Percentiles rank a stretch among this genome's conserved stretches.
Conservation (phyloP, 177 flowering plant species). For the Tripterygium wilfordii region DNA sequence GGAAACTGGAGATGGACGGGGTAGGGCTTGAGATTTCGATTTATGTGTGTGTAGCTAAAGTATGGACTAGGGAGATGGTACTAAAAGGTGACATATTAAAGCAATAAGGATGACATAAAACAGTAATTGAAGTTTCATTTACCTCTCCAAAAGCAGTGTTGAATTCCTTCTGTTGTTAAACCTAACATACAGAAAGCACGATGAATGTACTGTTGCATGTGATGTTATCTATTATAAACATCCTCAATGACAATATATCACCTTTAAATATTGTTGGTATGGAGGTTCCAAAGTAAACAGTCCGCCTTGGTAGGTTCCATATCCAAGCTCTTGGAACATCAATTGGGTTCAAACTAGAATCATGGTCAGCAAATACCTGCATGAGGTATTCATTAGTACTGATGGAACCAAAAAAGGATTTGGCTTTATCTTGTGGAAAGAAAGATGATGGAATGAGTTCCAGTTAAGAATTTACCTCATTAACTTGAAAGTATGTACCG, state of each 20-base stretch:
- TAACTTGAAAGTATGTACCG: constrained; percentile 98
- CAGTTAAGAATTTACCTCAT: constrained; percentile 60
- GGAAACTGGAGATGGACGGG: too few relatives aligned
- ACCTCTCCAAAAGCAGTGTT: constrained; percentile 72
- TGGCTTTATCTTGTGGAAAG: not conserved
- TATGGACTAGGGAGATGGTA: not conserved
- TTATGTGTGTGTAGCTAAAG: not conserved
- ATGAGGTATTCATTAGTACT: not conserved
- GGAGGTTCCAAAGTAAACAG: constrained; percentile 72
- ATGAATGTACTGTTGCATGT: too few relatives aligned
- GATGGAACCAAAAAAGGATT: too few relatives aligned
- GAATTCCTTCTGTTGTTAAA: constrained; percentile 45
- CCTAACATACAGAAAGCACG: constrained; percentile 29
- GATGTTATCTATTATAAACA: not conserved
- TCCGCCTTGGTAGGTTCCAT: constrained; percentile 64
- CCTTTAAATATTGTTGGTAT: constrained; percentile 72
- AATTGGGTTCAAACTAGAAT: constrained; percentile 56
- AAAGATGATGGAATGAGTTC: not conserved
- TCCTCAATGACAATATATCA: constrained; percentile 11
- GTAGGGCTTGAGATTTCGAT: too few relatives aligned
- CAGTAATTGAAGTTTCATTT: constrained; percentile 5
- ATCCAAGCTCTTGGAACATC: constrained; percentile 58
- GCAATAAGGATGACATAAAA: not conserved
- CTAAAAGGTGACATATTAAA: not conserved
- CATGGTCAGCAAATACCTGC: constrained; percentile 85